Percentiles rank a stretch among this genome's conserved stretches.
Conservation (phyloP, 1,139 yeast genomes). For the Hansenula sp. region DNA sequence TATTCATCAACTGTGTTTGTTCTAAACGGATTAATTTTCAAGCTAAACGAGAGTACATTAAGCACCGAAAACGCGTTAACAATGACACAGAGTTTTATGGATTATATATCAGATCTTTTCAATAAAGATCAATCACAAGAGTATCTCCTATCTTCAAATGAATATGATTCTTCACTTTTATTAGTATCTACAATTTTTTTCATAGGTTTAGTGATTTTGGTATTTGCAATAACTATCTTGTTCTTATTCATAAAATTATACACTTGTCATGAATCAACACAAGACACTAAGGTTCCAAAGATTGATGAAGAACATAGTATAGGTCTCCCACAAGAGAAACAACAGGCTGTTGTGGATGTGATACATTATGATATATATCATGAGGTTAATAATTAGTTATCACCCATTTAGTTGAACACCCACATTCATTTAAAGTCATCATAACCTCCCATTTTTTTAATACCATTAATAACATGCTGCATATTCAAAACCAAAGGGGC, state of each 20-base stretch:
- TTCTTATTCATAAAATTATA: conserved; percentile 14
- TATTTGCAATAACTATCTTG: conserved; percentile 8
- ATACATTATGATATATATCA: conserved; percentile 1
- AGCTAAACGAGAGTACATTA: too few relatives aligned
- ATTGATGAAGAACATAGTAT: background rate
- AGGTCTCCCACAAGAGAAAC: too few relatives aligned
- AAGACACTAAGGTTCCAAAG: too few relatives aligned
- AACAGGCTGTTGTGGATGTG: background rate
- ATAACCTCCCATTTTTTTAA: too few relatives aligned
- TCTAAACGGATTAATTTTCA: too few relatives aligned
- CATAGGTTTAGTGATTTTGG: conserved; percentile 11
- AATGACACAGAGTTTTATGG: too few relatives aligned
- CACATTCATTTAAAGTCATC: too few relatives aligned
- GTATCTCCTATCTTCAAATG: conserved; percentile 11
- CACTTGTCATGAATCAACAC: conserved; percentile 13
- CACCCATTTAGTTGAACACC: background rate
- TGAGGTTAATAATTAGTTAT: conserved; percentile 1
- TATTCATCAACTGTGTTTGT: too few relatives aligned
- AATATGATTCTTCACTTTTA: conserved; percentile 9
- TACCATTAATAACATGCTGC: too few relatives aligned
- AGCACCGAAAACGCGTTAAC: too few relatives aligned
- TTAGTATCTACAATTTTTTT: conserved; percentile 12
- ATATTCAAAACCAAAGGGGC: background rate
- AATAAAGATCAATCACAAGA: conserved; percentile 1
- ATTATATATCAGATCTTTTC: conserved; percentile 2